Conservation (phyloP, 2,329 filamentous ascomycete genomes). For the Fusarium austroafricanum region DNA sequence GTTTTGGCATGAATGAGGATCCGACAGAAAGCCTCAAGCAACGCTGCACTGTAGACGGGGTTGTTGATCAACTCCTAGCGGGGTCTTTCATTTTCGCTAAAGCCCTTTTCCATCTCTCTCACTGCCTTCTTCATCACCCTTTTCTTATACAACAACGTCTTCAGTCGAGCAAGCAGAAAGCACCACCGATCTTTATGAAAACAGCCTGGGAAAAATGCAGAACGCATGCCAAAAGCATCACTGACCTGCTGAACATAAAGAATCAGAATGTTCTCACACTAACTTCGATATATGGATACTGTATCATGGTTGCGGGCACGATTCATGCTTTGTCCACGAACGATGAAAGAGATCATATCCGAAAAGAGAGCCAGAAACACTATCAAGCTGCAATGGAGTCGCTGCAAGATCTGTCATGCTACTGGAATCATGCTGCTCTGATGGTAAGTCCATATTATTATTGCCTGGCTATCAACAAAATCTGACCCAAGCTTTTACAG, state of each 20-base stretch:
- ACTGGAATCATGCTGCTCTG: conserved; percentile 15
- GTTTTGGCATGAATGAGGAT: conserved; percentile 15
- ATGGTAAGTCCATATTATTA: conserved; percentile 1
- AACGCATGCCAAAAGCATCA: conserved; percentile 8
- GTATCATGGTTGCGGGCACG: conserved; percentile 21
- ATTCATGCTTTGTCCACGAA: conserved; percentile 23
- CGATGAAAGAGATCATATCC: conserved; percentile 6
- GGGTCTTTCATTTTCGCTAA: conserved; percentile 23
- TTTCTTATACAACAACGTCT: conserved; percentile 13
- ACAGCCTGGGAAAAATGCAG: conserved; percentile 14
- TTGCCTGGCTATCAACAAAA: too few species aligned
- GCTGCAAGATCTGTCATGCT: not conserved
- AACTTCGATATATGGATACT: conserved; percentile 20
- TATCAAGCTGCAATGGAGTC: conserved; percentile 5
- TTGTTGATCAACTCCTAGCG: conserved; percentile 1
- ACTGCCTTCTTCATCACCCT: conserved; percentile 17
- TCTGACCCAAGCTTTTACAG: not conserved
- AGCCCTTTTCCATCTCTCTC: conserved; percentile 17
- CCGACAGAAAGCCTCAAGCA: not conserved
- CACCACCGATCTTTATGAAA: conserved; percentile 14
- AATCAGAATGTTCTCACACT: conserved; percentile 14
- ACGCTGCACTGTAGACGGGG: not conserved
- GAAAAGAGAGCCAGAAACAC: not conserved
- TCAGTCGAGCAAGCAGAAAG: conserved; percentile 9
- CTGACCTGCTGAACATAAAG: not conserved